A percentile compares a stretch with the other conserved stretches of the same genome.
Conservation (phyloP, 257 asterid genomes). For the Nyctanthes arbortristis region DNA sequence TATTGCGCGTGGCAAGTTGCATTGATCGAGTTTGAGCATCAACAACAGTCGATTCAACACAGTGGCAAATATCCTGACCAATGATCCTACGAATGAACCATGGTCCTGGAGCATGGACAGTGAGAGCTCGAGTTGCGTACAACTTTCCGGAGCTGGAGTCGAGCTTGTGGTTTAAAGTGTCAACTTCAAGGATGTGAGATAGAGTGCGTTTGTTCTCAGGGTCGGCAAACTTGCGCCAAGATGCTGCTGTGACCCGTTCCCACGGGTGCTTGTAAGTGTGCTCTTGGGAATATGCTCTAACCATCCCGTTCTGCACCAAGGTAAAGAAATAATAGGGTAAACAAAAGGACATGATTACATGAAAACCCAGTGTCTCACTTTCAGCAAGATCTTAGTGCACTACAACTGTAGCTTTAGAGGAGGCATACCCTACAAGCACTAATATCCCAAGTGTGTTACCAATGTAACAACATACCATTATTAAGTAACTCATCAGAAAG, state of each 20-base stretch:
- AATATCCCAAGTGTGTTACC: background rate
- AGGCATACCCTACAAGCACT: background rate
- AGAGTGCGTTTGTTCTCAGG: slow-evolving; percentile 83
- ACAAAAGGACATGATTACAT: no score
- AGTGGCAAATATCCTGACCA: slow-evolving; percentile 89
- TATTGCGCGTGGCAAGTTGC: slow-evolving; percentile 86
- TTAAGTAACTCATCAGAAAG: no score
- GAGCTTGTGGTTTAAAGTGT: slow-evolving; percentile 78
- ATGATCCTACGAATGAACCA: slow-evolving; percentile 84
- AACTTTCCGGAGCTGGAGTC: slow-evolving; percentile 68
- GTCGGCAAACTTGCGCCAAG: slow-evolving; percentile 95
- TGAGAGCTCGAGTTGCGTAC: slow-evolving; percentile 79
- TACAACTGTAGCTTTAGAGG: background rate
- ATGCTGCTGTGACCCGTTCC: slow-evolving; percentile 94
- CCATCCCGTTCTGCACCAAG: slow-evolving; percentile 49
- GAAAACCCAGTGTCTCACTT: no score
- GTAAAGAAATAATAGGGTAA: no score
- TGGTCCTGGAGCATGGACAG: slow-evolving; percentile 95
- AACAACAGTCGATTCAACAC: slow-evolving; percentile 87
- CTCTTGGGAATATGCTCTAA: slow-evolving; percentile 90
- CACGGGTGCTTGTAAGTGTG: slow-evolving; percentile 95
- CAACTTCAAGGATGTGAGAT: slow-evolving; percentile 90
- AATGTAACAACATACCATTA: background rate
- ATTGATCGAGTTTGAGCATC: slow-evolving; percentile 74
- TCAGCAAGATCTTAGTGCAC: background rate